phyloP scores from a whole-genome alignment of 169 alveolate genomes.

The Babesia gibsoni region DNA sequence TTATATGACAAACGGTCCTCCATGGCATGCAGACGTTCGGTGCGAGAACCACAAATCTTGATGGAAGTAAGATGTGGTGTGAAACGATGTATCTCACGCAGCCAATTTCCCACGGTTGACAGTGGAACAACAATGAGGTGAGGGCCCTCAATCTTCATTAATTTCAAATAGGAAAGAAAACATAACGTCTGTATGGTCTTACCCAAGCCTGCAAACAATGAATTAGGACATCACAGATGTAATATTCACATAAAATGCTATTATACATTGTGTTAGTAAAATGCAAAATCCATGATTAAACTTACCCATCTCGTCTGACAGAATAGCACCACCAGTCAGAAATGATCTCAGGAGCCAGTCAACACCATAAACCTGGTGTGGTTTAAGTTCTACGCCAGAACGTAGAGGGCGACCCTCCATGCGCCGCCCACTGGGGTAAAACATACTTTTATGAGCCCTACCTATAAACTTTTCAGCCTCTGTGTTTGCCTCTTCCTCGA shows the following conservation, averaged over 20 bases:
- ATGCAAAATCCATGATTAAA: neutral
- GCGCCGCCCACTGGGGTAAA: conserved; percentile 74
- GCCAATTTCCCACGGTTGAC: conserved; percentile 94
- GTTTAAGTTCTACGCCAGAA: conserved; percentile 83
- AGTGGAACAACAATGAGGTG: conserved; percentile 94
- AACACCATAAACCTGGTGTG: conserved; percentile 88
- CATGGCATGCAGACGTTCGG: conserved; percentile 84
- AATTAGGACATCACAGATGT: neutral
- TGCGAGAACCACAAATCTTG: conserved; percentile 84
- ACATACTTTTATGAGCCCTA: conserved; percentile 68
- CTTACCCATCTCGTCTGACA: conserved; percentile 90
- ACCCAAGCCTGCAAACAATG: conserved; percentile 76
- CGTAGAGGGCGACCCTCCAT: conserved; percentile 74
- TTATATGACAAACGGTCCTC: conserved; percentile 78
- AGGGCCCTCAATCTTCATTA: conserved; percentile 85
- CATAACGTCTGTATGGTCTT: conserved; percentile 89
- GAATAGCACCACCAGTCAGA: conserved; percentile 86
- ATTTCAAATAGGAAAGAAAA: conserved; percentile 79
- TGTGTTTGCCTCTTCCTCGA: conserved; percentile 69
- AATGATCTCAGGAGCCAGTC: conserved; percentile 85
- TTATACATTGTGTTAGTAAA: neutral
- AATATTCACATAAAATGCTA: too few species aligned
- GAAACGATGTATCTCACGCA: conserved; percentile 88
- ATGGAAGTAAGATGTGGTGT: conserved; percentile 84
- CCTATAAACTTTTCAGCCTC: conserved; percentile 73